Conservation (phyloP, 73 alveolate genomes). For the Tetrahymena thermophila region DNA sequence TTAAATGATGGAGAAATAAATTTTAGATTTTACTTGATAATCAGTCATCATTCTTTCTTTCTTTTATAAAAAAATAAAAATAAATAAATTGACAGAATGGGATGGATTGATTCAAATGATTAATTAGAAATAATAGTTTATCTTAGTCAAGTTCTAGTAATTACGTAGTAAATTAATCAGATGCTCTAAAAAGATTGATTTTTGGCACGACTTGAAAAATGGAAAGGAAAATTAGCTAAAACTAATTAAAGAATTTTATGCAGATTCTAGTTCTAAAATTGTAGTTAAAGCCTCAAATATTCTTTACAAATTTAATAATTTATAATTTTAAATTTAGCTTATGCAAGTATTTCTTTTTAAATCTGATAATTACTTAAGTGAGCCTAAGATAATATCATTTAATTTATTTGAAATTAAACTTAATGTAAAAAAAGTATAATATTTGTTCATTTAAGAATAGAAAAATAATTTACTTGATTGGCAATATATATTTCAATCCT, state of each 20-base stretch:
- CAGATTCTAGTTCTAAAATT: not conserved
- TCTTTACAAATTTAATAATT: too few relatives aligned
- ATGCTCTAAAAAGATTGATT: not conserved
- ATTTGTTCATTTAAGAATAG: not conserved
- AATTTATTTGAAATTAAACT: not conserved
- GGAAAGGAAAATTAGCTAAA: not conserved
- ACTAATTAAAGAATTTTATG: too few relatives aligned
- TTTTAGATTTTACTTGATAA: too few relatives aligned
- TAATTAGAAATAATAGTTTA: too few relatives aligned
- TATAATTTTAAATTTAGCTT: not conserved
- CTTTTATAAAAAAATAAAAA: too few relatives aligned
- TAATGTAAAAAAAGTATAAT: too few relatives aligned
- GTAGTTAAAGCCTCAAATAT: not conserved
- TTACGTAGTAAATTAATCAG: not conserved
- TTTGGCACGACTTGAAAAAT: not conserved
- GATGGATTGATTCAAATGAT: not conserved
- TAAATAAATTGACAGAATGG: too few relatives aligned
- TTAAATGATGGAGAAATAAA: too few relatives aligned
- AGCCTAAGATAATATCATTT: not conserved
- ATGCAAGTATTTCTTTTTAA: not conserved
- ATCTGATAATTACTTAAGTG: too few relatives aligned
- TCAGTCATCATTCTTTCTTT: not conserved
- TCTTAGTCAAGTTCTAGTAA: not conserved
- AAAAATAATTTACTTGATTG: not conserved
- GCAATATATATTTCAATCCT: not conserved